Evolutionary conservation across 495 filamentous ascomycete genomes (phyloP).

Genomic region (Melanomma pulvis-pyrius): DNA sequence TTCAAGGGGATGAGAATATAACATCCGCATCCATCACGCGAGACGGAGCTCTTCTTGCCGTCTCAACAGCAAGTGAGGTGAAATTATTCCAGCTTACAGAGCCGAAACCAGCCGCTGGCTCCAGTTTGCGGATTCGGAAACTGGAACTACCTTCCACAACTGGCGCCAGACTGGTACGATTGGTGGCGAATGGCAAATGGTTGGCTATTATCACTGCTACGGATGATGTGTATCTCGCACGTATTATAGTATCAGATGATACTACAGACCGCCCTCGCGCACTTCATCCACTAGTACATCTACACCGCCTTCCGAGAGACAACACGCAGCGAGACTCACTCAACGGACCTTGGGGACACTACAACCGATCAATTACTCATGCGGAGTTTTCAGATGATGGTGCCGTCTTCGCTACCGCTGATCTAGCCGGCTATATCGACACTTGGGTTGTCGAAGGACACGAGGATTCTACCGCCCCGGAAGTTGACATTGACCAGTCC

Average conservation of each 20-base stretch:
- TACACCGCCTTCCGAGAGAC: conserved; percentile 57
- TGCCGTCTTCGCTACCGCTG: conserved; percentile 72
- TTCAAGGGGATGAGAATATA: conserved; percentile 84
- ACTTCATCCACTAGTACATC: conserved; percentile 52
- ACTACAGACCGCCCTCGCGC: conserved; percentile 48
- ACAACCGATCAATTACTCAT: conserved; percentile 75
- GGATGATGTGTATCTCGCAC: conserved; percentile 53
- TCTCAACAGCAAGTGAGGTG: conserved; percentile 73
- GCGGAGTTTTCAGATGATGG: conserved; percentile 80
- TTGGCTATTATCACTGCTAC: conserved; percentile 57
- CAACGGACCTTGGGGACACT: conserved; percentile 72
- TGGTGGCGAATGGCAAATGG: conserved; percentile 59
- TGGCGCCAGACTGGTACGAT: conserved; percentile 68
- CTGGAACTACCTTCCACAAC: conserved; percentile 55
- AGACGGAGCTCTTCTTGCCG: conserved; percentile 74
- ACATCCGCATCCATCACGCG: conserved; percentile 73
- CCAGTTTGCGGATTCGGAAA: conserved; percentile 64
- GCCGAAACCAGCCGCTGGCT: conserved; percentile 47
- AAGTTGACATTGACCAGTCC: conserved; percentile 33
- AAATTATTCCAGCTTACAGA: conserved; percentile 72
- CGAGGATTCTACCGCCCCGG: conserved; percentile 48
- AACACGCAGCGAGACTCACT: conserved; percentile 38
- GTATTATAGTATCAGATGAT: conserved; percentile 48
- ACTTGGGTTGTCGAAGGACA: conserved; percentile 73
- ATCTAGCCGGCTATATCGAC: conserved; percentile 84